phyloP scores from a whole-genome alignment of 106 monocot species.

The Phalaenopsis aphrodite region DNA sequence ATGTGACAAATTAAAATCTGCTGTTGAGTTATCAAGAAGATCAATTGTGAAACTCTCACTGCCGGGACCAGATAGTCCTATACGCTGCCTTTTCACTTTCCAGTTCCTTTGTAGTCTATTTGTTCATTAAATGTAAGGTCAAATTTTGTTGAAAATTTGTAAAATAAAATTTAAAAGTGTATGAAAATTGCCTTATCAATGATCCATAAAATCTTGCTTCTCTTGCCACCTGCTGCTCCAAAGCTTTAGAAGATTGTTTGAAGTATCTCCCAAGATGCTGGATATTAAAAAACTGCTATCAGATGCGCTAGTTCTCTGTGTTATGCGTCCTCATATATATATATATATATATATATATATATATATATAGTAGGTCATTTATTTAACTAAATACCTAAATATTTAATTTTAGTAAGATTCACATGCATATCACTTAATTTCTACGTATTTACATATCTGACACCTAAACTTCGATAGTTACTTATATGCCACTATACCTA shows the following conservation, averaged over 20 bases:
- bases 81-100: conserved; percentile 93
- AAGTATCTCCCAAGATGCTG: conserved; percentile 90
- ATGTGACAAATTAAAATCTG: conserved; percentile 28
- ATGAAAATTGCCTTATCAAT: conserved; percentile 55
- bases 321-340: too few species aligned
- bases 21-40: conserved; percentile 50
- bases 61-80: conserved; percentile 38
- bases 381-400: too few species aligned
- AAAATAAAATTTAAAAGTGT: not conserved
- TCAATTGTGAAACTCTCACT: conserved; percentile 82
- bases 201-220: conserved; percentile 89
- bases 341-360: too few species aligned
- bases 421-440: too few species aligned
- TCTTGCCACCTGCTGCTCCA: conserved; percentile 74
- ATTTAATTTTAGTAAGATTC: too few species aligned
- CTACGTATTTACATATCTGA: too few species aligned
- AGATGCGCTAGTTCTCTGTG: too few species aligned
- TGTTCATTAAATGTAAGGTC: conserved; percentile 8
- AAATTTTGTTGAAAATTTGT: not conserved
- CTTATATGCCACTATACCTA: too few species aligned
- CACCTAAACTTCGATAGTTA: too few species aligned
- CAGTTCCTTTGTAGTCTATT: conserved; percentile 92
- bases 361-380: too few species aligned
- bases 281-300: not conserved
- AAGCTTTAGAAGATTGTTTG: conserved; percentile 81